Evolutionary conservation across 108 stramenopile genomes (phyloP), one percentile per base, ranked within the genome.

Genomic region (Stephanodiscus triporus): DNA sequence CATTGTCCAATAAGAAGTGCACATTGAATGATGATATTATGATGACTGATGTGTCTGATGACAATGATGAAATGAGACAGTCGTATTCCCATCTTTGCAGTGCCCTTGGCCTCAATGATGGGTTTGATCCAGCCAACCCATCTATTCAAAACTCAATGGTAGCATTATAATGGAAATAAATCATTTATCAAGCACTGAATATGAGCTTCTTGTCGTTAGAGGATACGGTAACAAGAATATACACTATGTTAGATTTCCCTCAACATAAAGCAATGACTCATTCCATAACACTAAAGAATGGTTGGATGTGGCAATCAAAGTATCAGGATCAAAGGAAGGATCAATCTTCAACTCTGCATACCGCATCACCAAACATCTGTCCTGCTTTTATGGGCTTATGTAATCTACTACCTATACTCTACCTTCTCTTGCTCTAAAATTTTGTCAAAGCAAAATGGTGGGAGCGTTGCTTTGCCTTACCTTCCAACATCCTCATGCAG

Each of bases 251-350:
- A 0, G 51, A 2, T 1, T 53, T 4, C 51, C 51, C 20, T 4
- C 6, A 24, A 4, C 51, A 6, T 53, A 6, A 22, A 53, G 51
- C 8, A n/a, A 53, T 53, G 5, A 24, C 14, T 53, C 51, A 1
- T 53, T 53, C 51, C 51, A 20, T 22, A 2, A 53, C 51, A 20
- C 51, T 4, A 53, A 53, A 20, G 51, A 53, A 53, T 53, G 51
- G 51, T n/a, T 53, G 8, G 51, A 53, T 24, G 20, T 6, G 4
- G 51, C 51, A 3, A 53, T 53, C 51, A 6, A 53, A 22, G 20
- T 53, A 53, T 53, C 51, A 22, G 51, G 51, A 53, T 53, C 51
- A 9, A 53, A 53, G 3, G 23, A 53, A 53, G 24, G 1, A 4
- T 22, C 20, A 22, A 53, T n/a, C 51, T 53, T 53, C 51, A 53